Evolutionary conservation across 805 yeast species (phyloP), one percentile per base, ranked within the genome.

Genomic region (Millerago galiae): DNA sequence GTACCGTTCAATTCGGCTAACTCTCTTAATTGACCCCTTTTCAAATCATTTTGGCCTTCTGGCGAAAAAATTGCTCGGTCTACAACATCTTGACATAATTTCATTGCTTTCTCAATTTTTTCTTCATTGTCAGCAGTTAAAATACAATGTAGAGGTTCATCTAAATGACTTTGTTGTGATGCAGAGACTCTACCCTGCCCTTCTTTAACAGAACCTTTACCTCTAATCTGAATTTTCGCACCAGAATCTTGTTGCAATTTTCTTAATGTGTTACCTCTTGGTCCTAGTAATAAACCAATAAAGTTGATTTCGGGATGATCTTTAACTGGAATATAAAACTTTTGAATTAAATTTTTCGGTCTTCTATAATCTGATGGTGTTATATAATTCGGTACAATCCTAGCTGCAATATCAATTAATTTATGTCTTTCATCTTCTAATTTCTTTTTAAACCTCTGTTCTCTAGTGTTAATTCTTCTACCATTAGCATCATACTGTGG

Each of bases 1-100:
- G 99, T 93, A 62, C 99, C 99, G 65, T 93, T 95, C 43, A 93
- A 70, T 18, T 86, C 83, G 0, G 99, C 99, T 53, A 93, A 71
- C 56, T 91, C 96, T 49, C 96, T 74, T 46, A 93, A 71, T 62
- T 93, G 99, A 35, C 83, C 87, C 45, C 97, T 71, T 56, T 93
- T 93, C 59, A 86, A 71, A 49, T 88, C 95, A 61, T 91, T 93
- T 59, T 87, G 95, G 1, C 96, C 96, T 49, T 84, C 91, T 2
- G 99, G 99, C 0, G 95, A 79, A 15, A 79, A 72, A 2, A 90
- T 84, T 1, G 96, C 96, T 48, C 81, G 83, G 42, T 84, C 78
- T 13, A 95, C 79, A 40, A 93, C 78, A 43, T 76, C 77, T 53
- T 87, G 78, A 42, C 95, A 81, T 14, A 83, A 74, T 49, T 74